Evolutionary conservation across 2,329 filamentous ascomycete genomes (phyloP), one percentile per base, ranked within the genome.

Genomic region (Phialemonium atrogriseum): DNA sequence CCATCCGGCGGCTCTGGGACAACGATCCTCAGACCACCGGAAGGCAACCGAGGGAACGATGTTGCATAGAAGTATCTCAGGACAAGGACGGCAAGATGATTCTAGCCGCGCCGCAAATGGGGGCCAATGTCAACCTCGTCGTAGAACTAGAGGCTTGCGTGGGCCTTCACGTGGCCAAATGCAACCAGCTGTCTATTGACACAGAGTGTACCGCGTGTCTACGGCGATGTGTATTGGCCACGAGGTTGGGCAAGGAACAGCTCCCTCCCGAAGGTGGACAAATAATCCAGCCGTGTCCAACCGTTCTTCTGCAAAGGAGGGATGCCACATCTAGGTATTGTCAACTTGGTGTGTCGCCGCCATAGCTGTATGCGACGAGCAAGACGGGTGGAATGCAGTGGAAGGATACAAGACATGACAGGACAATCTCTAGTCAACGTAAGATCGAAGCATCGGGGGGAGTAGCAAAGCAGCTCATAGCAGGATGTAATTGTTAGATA

Each of bases 121-220:
- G 47, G 43, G 2, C 32, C 31, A 12, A 48, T 43, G 24, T 49
- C 42, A 10, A 47, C 32, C 10, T 42, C 35, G 26, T 49, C 46
- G 16, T 47, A 46, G 32, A 46, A 48, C 47, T 46, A 49, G 8
- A 44, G 37, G 14, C 33, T 28, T 4, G 33, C 33, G 22, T 48
- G 40, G 15, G 46, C 42, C 28, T 48, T 48, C 13, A 41, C 42
- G 4, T 46, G 47, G 1, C 47, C 47, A 7, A 44, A 40, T 16
- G 37, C 34, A n/a, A 42, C 34, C 9, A 38, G 33, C 4, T 30
- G 14, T 3, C 37, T 31, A 33, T 49, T 50, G 23, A 48, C 29
- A 14, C 42, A 45, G 6, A 50, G 39, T 45, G 27, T 49, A 50
- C 20, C 41, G 37, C 2, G 47, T 50, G 32, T 50, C 47, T 11